Base-by-base conservation (phyloP, 208 protist genomes). In the Angomonas deanei region DNA sequence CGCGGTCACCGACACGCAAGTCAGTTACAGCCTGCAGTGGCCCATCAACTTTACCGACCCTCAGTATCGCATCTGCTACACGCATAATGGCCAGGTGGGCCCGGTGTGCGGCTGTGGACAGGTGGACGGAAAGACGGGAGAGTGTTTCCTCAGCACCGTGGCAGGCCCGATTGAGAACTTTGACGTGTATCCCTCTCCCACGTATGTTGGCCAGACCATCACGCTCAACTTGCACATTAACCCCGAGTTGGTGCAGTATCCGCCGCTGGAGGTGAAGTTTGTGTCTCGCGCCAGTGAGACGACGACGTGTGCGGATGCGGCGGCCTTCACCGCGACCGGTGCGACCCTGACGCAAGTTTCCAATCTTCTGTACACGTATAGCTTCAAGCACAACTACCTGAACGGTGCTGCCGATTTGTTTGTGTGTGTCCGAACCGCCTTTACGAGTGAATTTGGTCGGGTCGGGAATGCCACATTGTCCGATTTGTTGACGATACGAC, bases 161-260 rank as follows among this genome's bases (percentile, higher is more conserved):
- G 57, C 67, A 8, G 78, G 80, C 11, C 76, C 82, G 0, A 78
- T 84, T 15, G 61, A 79, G 39, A 74, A 31, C 48, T 91, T 93
- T 64, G 63, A 52, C 15, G 46, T 69, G 8, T 52, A 56, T 8
- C 87, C 84, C 47, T 63, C 59, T 27, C 85, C 91, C 38, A 87
- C 78, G 5, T 96, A 96, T 68, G 91, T 92, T 17, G 91, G 91
- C 0, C 80, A 96, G 74, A 83, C 68, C 21, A 76, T 96, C 56
- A 80, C 72, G 6, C 63, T 96, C 21, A 66, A 50, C 49, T 64
- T 84, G 21, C 39, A 55, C 11, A 30, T 79, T 21, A 71, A 76
- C 28, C 52, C 55, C 4, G 47, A 61, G 24, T 78, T 87, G 70
- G 66, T 61, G 10, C 32, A 58, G 28, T 84, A 87, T 70, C 80